Percentiles rank a stretch among this genome's conserved stretches.
Conservation (phyloP, 176 grass and related monocot genomes). For the Chrysopogon serrulatus region DNA sequence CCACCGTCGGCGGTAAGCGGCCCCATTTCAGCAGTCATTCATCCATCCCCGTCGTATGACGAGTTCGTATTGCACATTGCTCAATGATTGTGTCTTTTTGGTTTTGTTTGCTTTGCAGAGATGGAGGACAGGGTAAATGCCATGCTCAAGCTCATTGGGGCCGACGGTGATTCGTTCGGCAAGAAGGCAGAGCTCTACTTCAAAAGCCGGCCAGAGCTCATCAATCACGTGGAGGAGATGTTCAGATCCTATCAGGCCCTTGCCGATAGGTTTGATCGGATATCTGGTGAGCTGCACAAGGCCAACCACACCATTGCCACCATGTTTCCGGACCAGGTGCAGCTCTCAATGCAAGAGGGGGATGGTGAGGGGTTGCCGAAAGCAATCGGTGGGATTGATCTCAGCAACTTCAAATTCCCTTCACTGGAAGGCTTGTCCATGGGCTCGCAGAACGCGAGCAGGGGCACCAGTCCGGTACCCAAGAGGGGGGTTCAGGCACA, state of each 20-base stretch:
- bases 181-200: constrained; percentile 97
- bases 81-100: background rate
- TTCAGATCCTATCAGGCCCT: constrained; percentile 70
- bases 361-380: constrained; percentile 45
- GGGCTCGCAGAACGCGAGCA: constrained; percentile 22
- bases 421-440: constrained; percentile 36
- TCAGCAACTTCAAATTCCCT: constrained; percentile 43
- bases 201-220: constrained; percentile 72
- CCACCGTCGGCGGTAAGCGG: constrained; percentile 54
- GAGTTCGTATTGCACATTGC: background rate
- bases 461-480: constrained; percentile 10
- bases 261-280: constrained; percentile 60
- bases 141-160: constrained; percentile 90
- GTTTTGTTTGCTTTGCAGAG: constrained; percentile 30
- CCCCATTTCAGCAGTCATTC: background rate
- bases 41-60: background rate
- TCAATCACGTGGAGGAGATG: constrained; percentile 82
- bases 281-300: constrained; percentile 85
- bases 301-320: constrained; percentile 93
- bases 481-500: constrained; percentile 42
- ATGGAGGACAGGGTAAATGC: constrained; percentile 78
- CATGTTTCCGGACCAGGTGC: constrained; percentile 76
- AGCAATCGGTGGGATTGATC: constrained; percentile 42
- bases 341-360: constrained; percentile 61
- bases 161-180: constrained; percentile 72